A percentile compares a stretch with the other conserved stretches of the same genome.
Conservation (phyloP, 306 rosid genomes). For the Ziziphus jujuba region DNA sequence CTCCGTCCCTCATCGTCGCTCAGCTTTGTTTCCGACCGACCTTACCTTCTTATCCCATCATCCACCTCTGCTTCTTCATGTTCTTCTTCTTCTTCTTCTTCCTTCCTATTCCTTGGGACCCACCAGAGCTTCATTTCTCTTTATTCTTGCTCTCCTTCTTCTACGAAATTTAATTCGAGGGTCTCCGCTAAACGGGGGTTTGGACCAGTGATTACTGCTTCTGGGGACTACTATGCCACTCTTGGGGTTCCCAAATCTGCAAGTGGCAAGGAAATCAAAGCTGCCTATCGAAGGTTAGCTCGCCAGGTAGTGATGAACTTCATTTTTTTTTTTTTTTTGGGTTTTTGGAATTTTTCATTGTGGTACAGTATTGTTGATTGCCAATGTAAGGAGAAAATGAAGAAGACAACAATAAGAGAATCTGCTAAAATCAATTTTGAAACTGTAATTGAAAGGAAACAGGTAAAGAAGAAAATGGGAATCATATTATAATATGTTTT, state of each 20-base stretch:
- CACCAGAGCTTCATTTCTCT: constrained; percentile 47
- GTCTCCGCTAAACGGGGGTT: constrained; percentile 40
- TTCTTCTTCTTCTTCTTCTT: constrained; percentile 36
- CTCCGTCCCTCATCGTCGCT: constrained; percentile 46
- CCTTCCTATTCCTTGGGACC: constrained; percentile 43
- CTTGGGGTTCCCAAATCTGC: constrained; percentile 90
- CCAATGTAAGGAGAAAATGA: neutral
- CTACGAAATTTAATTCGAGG: constrained; percentile 30
- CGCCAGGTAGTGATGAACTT: constrained; percentile 82
- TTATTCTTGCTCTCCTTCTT: constrained; percentile 32
- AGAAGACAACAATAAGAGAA: too few relatives aligned
- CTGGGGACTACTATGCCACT: constrained; percentile 84
- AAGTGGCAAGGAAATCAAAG: constrained; percentile 71
- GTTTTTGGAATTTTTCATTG: neutral
- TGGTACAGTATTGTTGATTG: neutral
- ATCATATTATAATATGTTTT: neutral
- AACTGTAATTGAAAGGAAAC: neutral
- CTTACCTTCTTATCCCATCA: constrained; percentile 28
- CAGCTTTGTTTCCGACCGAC: constrained; percentile 26
- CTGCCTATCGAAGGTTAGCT: constrained; percentile 92
- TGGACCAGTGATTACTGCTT: constrained; percentile 52
- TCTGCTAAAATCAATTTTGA: too few relatives aligned
- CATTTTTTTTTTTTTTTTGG: neutral
- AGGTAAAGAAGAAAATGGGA: neutral
- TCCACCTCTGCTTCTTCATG: constrained; percentile 30